Conservation (phyloP, 371 early-diverging fungal species). For the Syncephalastrum contaminatum region DNA sequence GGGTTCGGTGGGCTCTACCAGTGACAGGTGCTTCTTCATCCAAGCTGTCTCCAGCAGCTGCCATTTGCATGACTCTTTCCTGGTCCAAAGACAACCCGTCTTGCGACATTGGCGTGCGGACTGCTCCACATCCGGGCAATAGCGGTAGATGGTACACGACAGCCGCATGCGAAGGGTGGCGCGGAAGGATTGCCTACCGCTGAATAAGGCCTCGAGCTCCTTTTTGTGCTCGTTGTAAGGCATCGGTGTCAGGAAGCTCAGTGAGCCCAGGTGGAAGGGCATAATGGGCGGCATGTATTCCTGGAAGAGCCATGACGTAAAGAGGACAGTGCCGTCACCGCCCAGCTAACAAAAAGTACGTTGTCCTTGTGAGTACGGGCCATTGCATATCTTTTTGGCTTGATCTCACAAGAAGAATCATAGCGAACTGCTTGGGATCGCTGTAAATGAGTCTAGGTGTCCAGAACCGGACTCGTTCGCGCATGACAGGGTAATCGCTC, state of each 20-base stretch:
- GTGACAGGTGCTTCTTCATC: slow-evolving; percentile 19
- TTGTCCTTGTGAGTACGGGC: neutral
- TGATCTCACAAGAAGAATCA: slow-evolving; percentile 67
- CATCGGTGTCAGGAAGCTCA: slow-evolving; percentile 91
- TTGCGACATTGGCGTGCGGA: neutral
- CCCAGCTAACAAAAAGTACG: slow-evolving; percentile 53
- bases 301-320: slow-evolving; percentile 89
- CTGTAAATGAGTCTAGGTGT: slow-evolving; percentile 69
- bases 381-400: neutral
- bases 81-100: neutral
- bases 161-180: slow-evolving; percentile 86
- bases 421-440: slow-evolving; percentile 72
- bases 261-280: slow-evolving; percentile 84
- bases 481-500: slow-evolving; percentile 24
- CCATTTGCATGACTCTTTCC: slow-evolving; percentile 8
- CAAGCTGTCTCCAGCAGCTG: slow-evolving; percentile 27
- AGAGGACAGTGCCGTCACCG: slow-evolving; percentile 88
- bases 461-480: slow-evolving; percentile 68
- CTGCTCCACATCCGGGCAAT: slow-evolving; percentile 23
- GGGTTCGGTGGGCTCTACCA: neutral
- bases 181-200: slow-evolving; percentile 50
- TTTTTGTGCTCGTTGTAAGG: slow-evolving; percentile 41
- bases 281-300: slow-evolving; percentile 82
- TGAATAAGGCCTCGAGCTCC: slow-evolving; percentile 53
- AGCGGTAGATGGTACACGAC: slow-evolving; percentile 72